phyloP scores from a whole-genome alignment of 202 grass and related monocot species.

The Setaria italica region DNA sequence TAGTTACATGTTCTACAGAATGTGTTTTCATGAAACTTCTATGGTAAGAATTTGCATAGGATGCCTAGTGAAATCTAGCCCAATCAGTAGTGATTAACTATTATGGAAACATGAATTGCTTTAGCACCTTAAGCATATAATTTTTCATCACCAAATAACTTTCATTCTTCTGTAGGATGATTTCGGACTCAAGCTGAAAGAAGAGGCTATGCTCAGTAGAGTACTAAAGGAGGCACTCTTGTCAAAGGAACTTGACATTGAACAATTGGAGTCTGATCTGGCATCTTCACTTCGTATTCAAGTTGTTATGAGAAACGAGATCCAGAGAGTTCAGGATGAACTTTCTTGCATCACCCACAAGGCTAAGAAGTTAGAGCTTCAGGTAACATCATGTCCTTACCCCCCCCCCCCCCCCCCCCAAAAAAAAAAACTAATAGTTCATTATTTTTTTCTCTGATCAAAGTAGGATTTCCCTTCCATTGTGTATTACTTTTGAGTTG shows the following conservation, averaged over 20 bases:
- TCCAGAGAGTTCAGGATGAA: constrained; percentile 74
- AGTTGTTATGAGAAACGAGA: constrained; percentile 67
- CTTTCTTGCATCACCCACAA: constrained; percentile 65
- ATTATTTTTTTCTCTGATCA: constrained; percentile 8
- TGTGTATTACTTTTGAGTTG: neutral
- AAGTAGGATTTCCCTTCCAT: neutral
- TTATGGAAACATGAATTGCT: constrained; percentile 9
- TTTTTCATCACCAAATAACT: neutral
- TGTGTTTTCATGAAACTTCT: neutral
- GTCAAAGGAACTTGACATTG: constrained; percentile 69
- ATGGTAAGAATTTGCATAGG: neutral
- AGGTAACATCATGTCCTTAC: constrained; percentile 51
- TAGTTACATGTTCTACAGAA: neutral
- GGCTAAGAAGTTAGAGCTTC: constrained; percentile 72
- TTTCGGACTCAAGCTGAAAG: constrained; percentile 65
- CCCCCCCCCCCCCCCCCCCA: neutral
- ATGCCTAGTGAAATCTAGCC: neutral
- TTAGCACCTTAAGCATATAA: neutral
- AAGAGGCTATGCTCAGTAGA: constrained; percentile 72
- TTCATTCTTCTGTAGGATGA: constrained; percentile 57
- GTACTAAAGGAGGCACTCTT: constrained; percentile 67
- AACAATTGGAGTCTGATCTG: constrained; percentile 66
- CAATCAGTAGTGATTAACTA: neutral
- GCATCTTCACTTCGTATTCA: constrained; percentile 64
- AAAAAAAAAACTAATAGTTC: neutral